Conservation (phyloP, 129 eudicot genomes). For the Chrysanthemum seticuspe region DNA sequence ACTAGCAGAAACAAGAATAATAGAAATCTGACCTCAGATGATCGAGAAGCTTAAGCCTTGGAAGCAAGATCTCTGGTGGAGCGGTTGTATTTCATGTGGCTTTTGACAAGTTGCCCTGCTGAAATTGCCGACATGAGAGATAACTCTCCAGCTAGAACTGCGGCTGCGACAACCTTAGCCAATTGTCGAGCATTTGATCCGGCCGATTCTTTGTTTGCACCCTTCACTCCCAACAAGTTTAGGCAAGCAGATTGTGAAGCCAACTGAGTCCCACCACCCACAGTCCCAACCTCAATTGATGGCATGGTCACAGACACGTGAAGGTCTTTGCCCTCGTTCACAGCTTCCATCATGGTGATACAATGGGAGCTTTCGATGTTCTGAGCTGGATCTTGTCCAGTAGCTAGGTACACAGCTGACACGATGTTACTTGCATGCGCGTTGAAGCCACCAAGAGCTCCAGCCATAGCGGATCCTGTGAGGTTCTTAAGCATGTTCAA, state of each 20-base stretch:
- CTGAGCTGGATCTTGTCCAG: constrained; percentile 6
- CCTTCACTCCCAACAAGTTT: constrained; percentile 7
- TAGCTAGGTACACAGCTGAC: constrained; percentile 6
- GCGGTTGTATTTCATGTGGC: constrained; percentile 15
- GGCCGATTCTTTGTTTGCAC: constrained; percentile 2
- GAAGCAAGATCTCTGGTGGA: neutral
- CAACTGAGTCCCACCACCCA: constrained; percentile 7
- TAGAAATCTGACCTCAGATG: too few relatives aligned
- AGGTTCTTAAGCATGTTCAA: neutral
- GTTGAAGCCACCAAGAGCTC: constrained; percentile 8
- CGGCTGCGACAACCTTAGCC: constrained; percentile 11
- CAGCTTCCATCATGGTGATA: constrained; percentile 4
- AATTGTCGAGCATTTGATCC: neutral
- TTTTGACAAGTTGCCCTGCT: constrained; percentile 2
- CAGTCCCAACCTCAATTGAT: constrained; percentile 12
- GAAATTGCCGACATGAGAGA: constrained; percentile 13
- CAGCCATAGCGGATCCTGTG: neutral
- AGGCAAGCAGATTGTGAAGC: constrained; percentile 13
- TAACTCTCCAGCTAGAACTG: constrained; percentile 1
- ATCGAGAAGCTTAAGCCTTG: too few relatives aligned
- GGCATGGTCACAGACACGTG: constrained; percentile 10
- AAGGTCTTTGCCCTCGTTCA: neutral
- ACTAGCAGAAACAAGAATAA: too few relatives aligned
- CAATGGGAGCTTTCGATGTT: constrained; percentile 12
- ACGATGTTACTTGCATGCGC: neutral